A percentile compares a stretch with the other conserved stretches of the same genome.
Conservation (phyloP, 352 stramenopile genomes). For the Phytopythium chamaehyphon region DNA sequence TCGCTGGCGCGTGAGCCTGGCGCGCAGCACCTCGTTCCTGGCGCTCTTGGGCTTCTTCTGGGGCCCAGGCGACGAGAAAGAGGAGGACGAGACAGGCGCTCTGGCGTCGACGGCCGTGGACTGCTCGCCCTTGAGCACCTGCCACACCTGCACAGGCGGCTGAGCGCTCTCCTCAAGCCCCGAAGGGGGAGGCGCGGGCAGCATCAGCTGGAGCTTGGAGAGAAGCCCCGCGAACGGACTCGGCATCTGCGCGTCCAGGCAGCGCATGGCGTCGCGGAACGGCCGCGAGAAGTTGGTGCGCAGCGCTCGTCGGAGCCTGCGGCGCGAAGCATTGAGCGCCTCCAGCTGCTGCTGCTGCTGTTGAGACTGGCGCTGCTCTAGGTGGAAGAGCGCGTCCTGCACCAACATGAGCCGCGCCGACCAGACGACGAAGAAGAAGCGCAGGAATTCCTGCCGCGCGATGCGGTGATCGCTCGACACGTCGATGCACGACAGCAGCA, state of each 20-base stretch:
- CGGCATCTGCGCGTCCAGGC: slow-evolving; percentile 28
- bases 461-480: slow-evolving; percentile 39
- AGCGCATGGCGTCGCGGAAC: slow-evolving; percentile 54
- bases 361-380: slow-evolving; percentile 15
- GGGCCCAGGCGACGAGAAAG: slow-evolving; percentile 11
- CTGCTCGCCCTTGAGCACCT: slow-evolving; percentile 5
- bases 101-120: neutral
- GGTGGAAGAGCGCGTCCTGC: slow-evolving; percentile 32
- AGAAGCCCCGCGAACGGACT: slow-evolving; percentile 38
- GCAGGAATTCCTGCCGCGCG: slow-evolving; percentile 37
- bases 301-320: slow-evolving; percentile 26
- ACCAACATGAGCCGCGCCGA: slow-evolving; percentile 44
- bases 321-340: slow-evolving; percentile 13
- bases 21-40: slow-evolving; percentile 32
- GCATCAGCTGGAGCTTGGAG: slow-evolving; percentile 21
- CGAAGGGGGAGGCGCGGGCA: slow-evolving; percentile 7
- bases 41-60: slow-evolving; percentile 29
- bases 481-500: slow-evolving; percentile 48
- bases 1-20: slow-evolving; percentile 23
- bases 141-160: slow-evolving; percentile 1
- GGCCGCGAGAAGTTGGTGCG: slow-evolving; percentile 50
- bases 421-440: slow-evolving; percentile 54
- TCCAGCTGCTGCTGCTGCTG: slow-evolving; percentile 7
- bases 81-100: no score
- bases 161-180: neutral